Evolutionary conservation across 352 stramenopile species (phyloP).

Genomic region (Globisporangium radiosum): DNA sequence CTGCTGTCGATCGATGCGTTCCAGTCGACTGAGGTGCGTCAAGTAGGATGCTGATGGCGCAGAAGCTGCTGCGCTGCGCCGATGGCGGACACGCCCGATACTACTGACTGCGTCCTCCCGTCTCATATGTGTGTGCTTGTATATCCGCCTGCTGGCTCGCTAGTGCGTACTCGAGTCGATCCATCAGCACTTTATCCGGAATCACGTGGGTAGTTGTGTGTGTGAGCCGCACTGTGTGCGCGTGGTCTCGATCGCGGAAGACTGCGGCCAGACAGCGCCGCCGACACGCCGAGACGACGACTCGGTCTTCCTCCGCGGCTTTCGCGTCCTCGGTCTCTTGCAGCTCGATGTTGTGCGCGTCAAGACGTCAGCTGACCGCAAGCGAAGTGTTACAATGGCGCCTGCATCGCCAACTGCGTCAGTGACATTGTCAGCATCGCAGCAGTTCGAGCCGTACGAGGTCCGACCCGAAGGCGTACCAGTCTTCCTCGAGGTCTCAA

Average conservation of each 20-base stretch:
- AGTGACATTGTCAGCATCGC: too few species aligned
- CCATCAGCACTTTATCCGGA: slow-evolving; percentile 54
- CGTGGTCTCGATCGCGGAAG: slow-evolving; percentile 32
- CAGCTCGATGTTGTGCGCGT: slow-evolving; percentile 19
- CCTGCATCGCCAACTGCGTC: neutral
- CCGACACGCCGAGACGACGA: slow-evolving; percentile 7
- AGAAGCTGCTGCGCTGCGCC: too few species aligned
- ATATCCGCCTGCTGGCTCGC: too few species aligned
- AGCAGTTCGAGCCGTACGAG: neutral
- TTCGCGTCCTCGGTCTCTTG: slow-evolving; percentile 23
- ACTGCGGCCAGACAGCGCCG: slow-evolving; percentile 12
- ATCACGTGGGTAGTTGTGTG: slow-evolving; percentile 25
- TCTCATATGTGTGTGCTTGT: neutral
- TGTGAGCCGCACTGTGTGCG: slow-evolving; percentile 33
- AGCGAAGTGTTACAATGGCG: neutral
- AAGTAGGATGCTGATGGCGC: too few species aligned
- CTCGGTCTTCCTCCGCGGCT: slow-evolving; percentile 22
- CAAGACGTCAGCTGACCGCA: slow-evolving; percentile 1
- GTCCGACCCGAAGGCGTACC: slow-evolving; percentile 18
- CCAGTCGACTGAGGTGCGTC: slow-evolving; percentile 23
- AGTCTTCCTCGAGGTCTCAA: slow-evolving; percentile 28
- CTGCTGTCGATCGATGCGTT: slow-evolving; percentile 35
- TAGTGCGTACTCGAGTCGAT: slow-evolving; percentile 44
- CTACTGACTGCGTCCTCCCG: neutral
- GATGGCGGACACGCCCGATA: too few species aligned